Evolutionary conservation across 2,329 filamentous ascomycete species (phyloP).

Genomic region (Fusarium haematococcum): DNA sequence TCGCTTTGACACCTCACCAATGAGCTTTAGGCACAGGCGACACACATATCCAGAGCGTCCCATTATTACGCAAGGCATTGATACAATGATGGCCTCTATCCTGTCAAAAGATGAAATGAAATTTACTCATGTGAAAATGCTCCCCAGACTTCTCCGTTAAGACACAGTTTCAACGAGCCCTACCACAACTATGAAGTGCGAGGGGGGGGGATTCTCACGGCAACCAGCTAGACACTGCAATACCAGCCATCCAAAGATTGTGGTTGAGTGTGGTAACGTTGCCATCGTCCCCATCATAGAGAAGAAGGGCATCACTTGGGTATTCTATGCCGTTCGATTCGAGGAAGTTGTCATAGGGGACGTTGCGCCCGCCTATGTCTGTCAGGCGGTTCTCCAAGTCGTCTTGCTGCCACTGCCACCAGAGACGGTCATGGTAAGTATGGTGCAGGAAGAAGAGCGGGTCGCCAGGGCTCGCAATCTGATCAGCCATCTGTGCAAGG

Average conservation of each 20-base stretch:
- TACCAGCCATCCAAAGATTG: conserved; percentile 17
- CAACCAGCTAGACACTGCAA: background rate
- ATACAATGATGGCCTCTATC: too few species aligned
- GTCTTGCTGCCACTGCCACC: conserved; percentile 35
- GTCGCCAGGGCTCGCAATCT: conserved; percentile 16
- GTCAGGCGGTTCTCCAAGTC: conserved; percentile 22
- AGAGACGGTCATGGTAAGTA: conserved; percentile 25
- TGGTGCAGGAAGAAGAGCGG: conserved; percentile 27
- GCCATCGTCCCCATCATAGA: conserved; percentile 19
- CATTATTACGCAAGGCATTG: too few species aligned
- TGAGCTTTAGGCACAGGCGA: too few species aligned
- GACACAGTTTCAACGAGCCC: too few species aligned
- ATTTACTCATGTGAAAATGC: too few species aligned
- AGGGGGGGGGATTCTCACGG: too few species aligned
- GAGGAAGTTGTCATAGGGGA: conserved; percentile 3
- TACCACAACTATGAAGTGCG: too few species aligned
- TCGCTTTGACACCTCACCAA: too few species aligned
- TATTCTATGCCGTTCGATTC: conserved; percentile 9
- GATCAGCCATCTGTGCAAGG: conserved; percentile 10
- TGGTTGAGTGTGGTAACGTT: conserved; percentile 26
- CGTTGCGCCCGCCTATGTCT: conserved; percentile 47
- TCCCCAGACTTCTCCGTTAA: too few species aligned
- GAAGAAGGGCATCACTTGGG: conserved; percentile 1
- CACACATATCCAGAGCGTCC: too few species aligned
- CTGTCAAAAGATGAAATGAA: too few species aligned